Conservation (phyloP, 1,284 basidiomycete species). For the Spongispora temasekensis region DNA sequence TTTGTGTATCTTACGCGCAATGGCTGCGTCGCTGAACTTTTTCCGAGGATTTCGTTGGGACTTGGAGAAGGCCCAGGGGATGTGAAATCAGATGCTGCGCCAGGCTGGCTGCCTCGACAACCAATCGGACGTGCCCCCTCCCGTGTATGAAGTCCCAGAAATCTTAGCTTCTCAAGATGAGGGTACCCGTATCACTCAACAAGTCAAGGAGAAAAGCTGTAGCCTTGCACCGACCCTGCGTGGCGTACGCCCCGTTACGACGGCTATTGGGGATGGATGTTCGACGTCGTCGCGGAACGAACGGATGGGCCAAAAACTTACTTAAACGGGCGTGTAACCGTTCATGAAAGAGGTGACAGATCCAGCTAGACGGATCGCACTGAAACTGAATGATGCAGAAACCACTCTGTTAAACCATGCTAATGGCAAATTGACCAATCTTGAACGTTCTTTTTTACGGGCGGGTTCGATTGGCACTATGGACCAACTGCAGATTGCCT, state of each 20-base stretch:
- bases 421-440: no score
- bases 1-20: slow-evolving; percentile 92
- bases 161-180: slow-evolving; percentile 43
- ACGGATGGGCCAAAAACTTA: no score
- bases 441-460: no score
- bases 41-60: slow-evolving; percentile 85
- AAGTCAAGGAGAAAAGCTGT: slow-evolving; percentile 25
- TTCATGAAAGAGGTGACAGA: no score
- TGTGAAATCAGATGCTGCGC: slow-evolving; percentile 59
- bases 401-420: no score
- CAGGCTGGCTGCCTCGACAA: slow-evolving; percentile 45
- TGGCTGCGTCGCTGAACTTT: slow-evolving; percentile 83
- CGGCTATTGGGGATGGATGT: slow-evolving; percentile 71
- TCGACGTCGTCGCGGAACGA: slow-evolving; percentile 72
- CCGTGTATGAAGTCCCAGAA: slow-evolving; percentile 43
- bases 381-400: no score
- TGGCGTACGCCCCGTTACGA: slow-evolving; percentile 32
- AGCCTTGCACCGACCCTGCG: slow-evolving; percentile 28
- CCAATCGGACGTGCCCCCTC: slow-evolving; percentile 34
- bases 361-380: no score
- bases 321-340: no score
- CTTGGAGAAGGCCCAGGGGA: slow-evolving; percentile 53
- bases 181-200: slow-evolving; percentile 33
- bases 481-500: no score
- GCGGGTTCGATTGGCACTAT: no score